Evolutionary conservation across 441 rosid genomes (phyloP).

Genomic region (Cnidoscolus chayamansa): DNA sequence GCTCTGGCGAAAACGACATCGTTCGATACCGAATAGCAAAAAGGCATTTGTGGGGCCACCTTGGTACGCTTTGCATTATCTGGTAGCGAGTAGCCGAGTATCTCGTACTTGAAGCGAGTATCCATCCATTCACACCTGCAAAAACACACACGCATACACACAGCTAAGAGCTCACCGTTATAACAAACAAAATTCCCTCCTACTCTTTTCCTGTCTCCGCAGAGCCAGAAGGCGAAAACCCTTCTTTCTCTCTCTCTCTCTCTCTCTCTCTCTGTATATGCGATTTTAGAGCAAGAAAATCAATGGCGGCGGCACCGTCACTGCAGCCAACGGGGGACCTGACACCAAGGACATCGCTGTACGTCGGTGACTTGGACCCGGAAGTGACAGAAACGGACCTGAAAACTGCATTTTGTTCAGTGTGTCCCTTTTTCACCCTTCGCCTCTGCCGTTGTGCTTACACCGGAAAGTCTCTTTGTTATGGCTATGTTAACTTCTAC

Average conservation of each 20-base stretch:
- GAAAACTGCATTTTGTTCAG: constrained; percentile 20
- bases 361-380: constrained; percentile 54
- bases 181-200: constrained; percentile 21
- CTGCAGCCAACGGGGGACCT: neutral
- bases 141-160: neutral
- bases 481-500: constrained; percentile 48
- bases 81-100: neutral
- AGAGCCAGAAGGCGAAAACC: neutral
- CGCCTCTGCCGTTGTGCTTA: constrained; percentile 41
- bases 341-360: constrained; percentile 29
- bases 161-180: constrained; percentile 7
- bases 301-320: neutral
- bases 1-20: neutral
- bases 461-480: constrained; percentile 43
- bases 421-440: constrained; percentile 30
- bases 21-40: neutral
- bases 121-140: neutral
- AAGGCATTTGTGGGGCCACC: neutral
- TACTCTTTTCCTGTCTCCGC: neutral
- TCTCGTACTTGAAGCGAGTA: neutral
- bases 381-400: constrained; percentile 41
- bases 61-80: neutral
- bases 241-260: neutral
- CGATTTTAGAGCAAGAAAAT: neutral
- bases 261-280: neutral